Base-by-base conservation (phyloP, 257 asterid genomes). In the Osmanthus fragrans region DNA sequence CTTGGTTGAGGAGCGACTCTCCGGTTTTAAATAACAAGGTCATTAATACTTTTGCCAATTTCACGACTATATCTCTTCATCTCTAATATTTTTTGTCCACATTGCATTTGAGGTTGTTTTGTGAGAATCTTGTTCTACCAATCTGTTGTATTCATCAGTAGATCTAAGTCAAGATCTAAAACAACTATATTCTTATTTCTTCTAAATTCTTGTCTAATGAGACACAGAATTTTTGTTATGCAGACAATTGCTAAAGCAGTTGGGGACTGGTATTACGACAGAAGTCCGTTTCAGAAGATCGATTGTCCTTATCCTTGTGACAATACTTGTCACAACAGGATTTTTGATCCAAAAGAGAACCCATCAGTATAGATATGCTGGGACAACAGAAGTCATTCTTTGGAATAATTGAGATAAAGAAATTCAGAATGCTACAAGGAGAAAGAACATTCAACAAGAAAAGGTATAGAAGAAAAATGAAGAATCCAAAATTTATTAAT, bases 231-330 rank as follows among this genome's bases (percentile, higher is more conserved):
- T 11, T 47, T n/a, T 58, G 18, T 36, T 71, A 0, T 83, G 84
- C 93, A 93, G 98, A 85, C 93, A 19, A 91, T 93, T 79, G 97
- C 95, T 3, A 78, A 86, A 80, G 97, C 96, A 54, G 91, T 89
- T 13, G 98, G 97, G 72, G 98, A 94, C 73, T 94, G 98, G 98
- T 92, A 73, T 63, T 88, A 80, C 21, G 93, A 92, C 56, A 90
- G 89, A 85, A 87, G 82, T 67, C 82, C 94, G 27, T 92, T 94
- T 82, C 96, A 88, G 77, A 84, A 77, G 91, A 91, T 87, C 5
- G 97, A 90, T 73, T 94, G 98, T 67, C 90, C 97, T 30, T 94
- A 89, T 56, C 98, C 98, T 34, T 94, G 97, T 67, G 98, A 94
- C 84, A 88, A 77, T 80, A 90, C 97, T 66, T 94, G 97, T 84